Evolutionary conservation across 2,329 filamentous ascomycete species (phyloP), one percentile per base, ranked within the genome.

Genomic region (Colletotrichum sublineola): DNA sequence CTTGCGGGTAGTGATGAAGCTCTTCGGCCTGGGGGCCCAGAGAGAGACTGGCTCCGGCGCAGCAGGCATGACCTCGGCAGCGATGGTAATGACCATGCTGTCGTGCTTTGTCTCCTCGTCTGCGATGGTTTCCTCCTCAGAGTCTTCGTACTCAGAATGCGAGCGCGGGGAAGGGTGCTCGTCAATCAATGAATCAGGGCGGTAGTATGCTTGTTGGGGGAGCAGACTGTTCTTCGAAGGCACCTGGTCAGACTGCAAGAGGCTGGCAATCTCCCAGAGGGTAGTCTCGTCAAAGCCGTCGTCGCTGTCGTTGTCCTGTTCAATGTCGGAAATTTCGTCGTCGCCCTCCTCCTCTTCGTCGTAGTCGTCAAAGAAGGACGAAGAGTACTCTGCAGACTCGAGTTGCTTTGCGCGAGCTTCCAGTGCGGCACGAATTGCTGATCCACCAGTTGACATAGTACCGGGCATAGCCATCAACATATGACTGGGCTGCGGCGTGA

Each of bases 241-340:
- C 5, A 90, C 79, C 61, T 85, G 79, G 67, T 86, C 84, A 2
- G 85, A 83, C 78, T 87, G 86, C 14, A 91, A 81, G 52, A 91
- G 82, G 72, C 83, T 89, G 70, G 89, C 89, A 80, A 92, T 91
- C 77, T 91, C 89, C 87, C 88, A 91, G 36, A 91, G 81, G 0
- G 88, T 91, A 12, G 82, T 86, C 80, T 91, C 89, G 73, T 91
- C 89, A 74, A 91, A 90, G 31, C 84, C 86, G 63, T 88, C 87
- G 48, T 86, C 87, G 57, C 82, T 84, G 53, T 78, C 78, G 50
- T 82, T 78, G 38, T 80, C 79, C 24, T 79, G 78, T 40, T 83
- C 80, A 67, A 78, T 77, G 74, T 77, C 76, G 40, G 76, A 79
- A 40, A 80, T 80, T 9, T 82, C 80, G 33, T 83, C 82, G 57